Conservation (phyloP, 2,329 filamentous ascomycete genomes). For the Ophiocordyceps camponoti-leonardi region DNA sequence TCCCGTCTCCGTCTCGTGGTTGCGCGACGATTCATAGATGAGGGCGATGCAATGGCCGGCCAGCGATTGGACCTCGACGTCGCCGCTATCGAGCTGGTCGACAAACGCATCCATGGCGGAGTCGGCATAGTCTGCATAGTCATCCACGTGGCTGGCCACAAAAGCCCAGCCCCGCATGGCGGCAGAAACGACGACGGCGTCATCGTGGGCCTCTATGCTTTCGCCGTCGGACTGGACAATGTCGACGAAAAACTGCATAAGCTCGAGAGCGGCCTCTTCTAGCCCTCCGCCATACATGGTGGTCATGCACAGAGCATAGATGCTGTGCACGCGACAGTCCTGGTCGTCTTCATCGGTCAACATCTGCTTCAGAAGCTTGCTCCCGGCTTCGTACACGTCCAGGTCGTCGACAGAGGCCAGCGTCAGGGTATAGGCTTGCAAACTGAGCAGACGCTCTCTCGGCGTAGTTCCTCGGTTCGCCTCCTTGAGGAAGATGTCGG, state of each 20-base stretch:
- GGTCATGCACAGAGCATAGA: slow-evolving; percentile 57
- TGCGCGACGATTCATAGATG: slow-evolving; percentile 54
- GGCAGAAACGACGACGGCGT: slow-evolving; percentile 51
- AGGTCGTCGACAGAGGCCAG: slow-evolving; percentile 48
- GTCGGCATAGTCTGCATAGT: slow-evolving; percentile 54
- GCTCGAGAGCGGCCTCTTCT: slow-evolving; percentile 47
- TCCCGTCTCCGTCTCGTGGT: slow-evolving; percentile 29
- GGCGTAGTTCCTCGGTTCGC: slow-evolving; percentile 52
- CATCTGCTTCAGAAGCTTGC: slow-evolving; percentile 16
- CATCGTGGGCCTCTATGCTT: slow-evolving; percentile 53
- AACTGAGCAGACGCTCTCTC: slow-evolving; percentile 50
- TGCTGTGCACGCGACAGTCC: slow-evolving; percentile 47
- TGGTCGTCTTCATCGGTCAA: slow-evolving; percentile 40
- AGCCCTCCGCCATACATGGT: slow-evolving; percentile 61
- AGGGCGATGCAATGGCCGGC: slow-evolving; percentile 69
- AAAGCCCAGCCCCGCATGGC: slow-evolving; percentile 68
- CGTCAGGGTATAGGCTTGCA: slow-evolving; percentile 57
- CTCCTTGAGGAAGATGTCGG: slow-evolving; percentile 51
- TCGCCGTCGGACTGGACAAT: slow-evolving; percentile 68
- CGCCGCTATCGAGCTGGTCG: slow-evolving; percentile 66
- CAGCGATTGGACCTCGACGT: slow-evolving; percentile 56
- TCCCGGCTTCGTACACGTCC: slow-evolving; percentile 13
- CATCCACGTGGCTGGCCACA: slow-evolving; percentile 59
- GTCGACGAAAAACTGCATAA: slow-evolving; percentile 60
- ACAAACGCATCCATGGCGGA: slow-evolving; percentile 63